Evolutionary conservation across 1,284 basidiomycete genomes (phyloP).

Genomic region (Boletus smithii): DNA sequence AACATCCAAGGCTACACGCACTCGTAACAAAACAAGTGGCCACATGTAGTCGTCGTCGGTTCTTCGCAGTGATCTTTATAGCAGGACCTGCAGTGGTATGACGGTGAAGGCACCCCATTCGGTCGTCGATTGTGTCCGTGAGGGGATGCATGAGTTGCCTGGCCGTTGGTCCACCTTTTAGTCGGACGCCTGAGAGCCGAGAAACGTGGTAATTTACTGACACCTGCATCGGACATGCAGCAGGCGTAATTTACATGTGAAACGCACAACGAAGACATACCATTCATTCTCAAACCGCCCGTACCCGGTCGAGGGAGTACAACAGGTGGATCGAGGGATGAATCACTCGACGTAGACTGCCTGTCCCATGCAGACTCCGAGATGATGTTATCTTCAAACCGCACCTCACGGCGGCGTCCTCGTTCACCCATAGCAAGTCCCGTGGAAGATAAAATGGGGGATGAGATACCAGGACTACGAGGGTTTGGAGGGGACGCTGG

Average conservation of each 20-base stretch:
- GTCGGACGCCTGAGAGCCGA: conserved; percentile 28
- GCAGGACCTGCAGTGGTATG: conserved; percentile 35
- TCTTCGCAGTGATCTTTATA: conserved; percentile 33
- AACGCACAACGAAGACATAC: conserved; percentile 8
- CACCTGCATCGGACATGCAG: conserved; percentile 19
- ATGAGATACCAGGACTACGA: conserved; percentile 26
- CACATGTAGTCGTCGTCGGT: conserved; percentile 37
- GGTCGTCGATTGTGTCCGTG: conserved; percentile 10
- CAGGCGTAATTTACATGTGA: not conserved
- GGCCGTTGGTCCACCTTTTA: conserved; percentile 20
- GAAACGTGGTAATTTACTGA: conserved; percentile 33
- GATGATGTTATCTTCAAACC: conserved; percentile 36
- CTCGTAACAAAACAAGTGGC: conserved; percentile 35
- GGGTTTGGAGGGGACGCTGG: conserved; percentile 9
- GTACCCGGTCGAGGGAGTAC: conserved; percentile 16
- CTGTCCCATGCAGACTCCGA: conserved; percentile 33
- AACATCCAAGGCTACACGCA: conserved; percentile 15
- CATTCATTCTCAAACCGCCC: conserved; percentile 16
- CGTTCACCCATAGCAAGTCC: conserved; percentile 28
- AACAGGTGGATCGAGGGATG: conserved; percentile 29
- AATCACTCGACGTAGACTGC: conserved; percentile 33
- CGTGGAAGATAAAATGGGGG: conserved; percentile 32
- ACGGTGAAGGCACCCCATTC: conserved; percentile 14
- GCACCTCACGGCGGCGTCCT: conserved; percentile 34
- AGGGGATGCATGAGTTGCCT: conserved; percentile 6